These are phyloP conservation scores for Starmerella tilneyi DNA, from an alignment of 805 yeast species.

Conservation along the genomic window DNA sequence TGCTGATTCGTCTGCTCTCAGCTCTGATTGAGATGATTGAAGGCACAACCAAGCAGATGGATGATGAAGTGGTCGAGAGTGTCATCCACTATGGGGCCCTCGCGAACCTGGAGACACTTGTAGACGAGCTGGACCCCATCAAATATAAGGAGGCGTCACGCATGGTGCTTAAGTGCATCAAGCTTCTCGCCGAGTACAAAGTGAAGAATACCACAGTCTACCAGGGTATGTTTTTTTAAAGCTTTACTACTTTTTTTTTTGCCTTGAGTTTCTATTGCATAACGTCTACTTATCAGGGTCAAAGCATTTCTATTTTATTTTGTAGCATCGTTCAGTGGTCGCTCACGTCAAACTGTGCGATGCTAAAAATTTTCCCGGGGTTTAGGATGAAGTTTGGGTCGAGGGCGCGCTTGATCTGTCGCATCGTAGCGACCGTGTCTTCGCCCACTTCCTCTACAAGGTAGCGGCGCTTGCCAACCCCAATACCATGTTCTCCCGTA, in stretches of 20 bases:
- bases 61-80: constrained; percentile 26
- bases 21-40: constrained; percentile 23
- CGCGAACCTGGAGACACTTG: constrained; percentile 21
- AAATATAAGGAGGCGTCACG: constrained; percentile 13
- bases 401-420: too few relatives aligned
- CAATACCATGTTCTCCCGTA: too few relatives aligned
- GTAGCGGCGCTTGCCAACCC: too few relatives aligned
- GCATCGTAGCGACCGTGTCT: too few relatives aligned
- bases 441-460: too few relatives aligned
- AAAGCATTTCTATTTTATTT: not conserved
- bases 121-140: constrained; percentile 18
- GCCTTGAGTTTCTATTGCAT: not conserved
- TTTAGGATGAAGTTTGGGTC: constrained; percentile 68
- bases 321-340: constrained; percentile 8
- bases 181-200: constrained; percentile 21
- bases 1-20: constrained; percentile 28
- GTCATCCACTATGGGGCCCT: constrained; percentile 23
- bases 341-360: constrained; percentile 7
- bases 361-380: constrained; percentile 64
- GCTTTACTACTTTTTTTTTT: not conserved
- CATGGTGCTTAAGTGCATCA: constrained; percentile 17
- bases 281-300: too few relatives aligned
- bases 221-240: not conserved
- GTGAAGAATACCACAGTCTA: constrained; percentile 2
- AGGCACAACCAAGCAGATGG: constrained; percentile 17